Conservation (phyloP, 495 filamentous ascomycete genomes). For the Tuber microsphaerosporum region DNA sequence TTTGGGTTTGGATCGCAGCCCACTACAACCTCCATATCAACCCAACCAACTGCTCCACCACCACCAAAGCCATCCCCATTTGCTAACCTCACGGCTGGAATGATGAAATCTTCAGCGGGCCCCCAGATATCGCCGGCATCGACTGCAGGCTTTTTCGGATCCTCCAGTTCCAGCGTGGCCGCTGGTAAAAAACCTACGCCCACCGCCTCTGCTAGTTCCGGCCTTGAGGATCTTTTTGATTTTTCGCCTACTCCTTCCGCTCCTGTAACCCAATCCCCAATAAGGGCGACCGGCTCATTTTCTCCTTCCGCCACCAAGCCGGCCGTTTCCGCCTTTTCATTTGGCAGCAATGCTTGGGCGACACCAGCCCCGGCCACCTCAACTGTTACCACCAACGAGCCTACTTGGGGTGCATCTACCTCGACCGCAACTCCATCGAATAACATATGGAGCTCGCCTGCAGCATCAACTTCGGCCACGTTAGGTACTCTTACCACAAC, state of each 20-base stretch:
- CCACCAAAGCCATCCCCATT: slow-evolving; percentile 63
- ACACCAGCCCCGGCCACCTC: slow-evolving; percentile 45
- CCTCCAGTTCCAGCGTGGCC: slow-evolving; percentile 51
- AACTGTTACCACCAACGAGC: slow-evolving; percentile 36
- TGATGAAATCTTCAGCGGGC: slow-evolving; percentile 51
- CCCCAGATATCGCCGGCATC: slow-evolving; percentile 51
- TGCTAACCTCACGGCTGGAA: slow-evolving; percentile 56
- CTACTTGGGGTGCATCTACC: slow-evolving; percentile 35
- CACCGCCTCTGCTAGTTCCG: slow-evolving; percentile 46
- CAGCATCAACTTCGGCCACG: slow-evolving; percentile 6
- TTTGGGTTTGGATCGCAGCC: slow-evolving; percentile 58
- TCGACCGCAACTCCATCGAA: slow-evolving; percentile 30
- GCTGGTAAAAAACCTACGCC: slow-evolving; percentile 46
- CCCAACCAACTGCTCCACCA: slow-evolving; percentile 52
- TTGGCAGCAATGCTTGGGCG: slow-evolving; percentile 53
- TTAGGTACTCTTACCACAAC: background rate
- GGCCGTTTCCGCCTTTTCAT: slow-evolving; percentile 47
- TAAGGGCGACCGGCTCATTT: slow-evolving; percentile 44
- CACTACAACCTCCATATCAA: slow-evolving; percentile 39
- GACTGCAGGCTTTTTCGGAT: slow-evolving; percentile 75
- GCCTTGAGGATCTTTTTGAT: slow-evolving; percentile 71
- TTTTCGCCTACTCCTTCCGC: slow-evolving; percentile 55
- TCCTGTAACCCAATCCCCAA: slow-evolving; percentile 46
- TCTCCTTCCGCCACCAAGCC: slow-evolving; percentile 63
- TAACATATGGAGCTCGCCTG: slow-evolving; percentile 47